Evolutionary conservation across 1,284 basidiomycete species (phyloP).

Genomic region (Cryptococcus sp.): DNA sequence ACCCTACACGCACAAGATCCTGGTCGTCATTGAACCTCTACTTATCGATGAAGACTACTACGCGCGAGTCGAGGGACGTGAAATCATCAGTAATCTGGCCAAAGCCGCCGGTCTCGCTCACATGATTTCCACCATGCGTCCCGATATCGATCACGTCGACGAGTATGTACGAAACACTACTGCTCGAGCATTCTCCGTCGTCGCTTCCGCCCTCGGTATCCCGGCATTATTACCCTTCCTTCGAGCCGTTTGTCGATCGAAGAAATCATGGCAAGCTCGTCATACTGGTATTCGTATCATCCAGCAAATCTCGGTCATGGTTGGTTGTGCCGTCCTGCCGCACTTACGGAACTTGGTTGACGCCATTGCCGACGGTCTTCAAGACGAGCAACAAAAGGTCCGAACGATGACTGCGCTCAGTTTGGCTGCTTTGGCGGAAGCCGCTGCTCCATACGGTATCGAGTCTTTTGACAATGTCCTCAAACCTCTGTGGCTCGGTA

Average conservation of each 20-base stretch:
- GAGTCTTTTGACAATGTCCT: constrained; percentile 98
- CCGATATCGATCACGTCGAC: constrained; percentile 99
- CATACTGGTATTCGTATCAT: constrained; percentile 99
- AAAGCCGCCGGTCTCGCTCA: constrained; percentile 98
- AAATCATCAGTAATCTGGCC: constrained; percentile 98
- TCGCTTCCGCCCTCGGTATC: constrained; percentile 96
- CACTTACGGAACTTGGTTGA: constrained; percentile 95
- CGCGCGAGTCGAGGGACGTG: constrained; percentile 96
- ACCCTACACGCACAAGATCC: constrained; percentile 98
- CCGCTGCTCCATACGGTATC: constrained; percentile 97
- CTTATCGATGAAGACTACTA: constrained; percentile 99
- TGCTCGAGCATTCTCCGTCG: constrained; percentile 96
- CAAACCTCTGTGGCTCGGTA: constrained; percentile 97
- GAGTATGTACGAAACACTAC: constrained; percentile 99
- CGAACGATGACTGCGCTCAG: constrained; percentile 97
- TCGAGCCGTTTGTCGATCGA: constrained; percentile 95
- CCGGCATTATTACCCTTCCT: constrained; percentile 96
- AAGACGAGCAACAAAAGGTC: constrained; percentile 98
- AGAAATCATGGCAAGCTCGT: constrained; percentile 99
- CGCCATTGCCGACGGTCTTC: constrained; percentile 90
- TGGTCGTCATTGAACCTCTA: constrained; percentile 98
- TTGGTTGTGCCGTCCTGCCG: constrained; percentile 98
- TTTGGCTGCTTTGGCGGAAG: constrained; percentile 94
- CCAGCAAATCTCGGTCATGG: constrained; percentile 99
- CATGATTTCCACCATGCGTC: constrained; percentile 99